These are phyloP conservation scores for Yamadazyma scolyti DNA, from an alignment of 805 yeast genomes.

Conservation along the genomic window DNA sequence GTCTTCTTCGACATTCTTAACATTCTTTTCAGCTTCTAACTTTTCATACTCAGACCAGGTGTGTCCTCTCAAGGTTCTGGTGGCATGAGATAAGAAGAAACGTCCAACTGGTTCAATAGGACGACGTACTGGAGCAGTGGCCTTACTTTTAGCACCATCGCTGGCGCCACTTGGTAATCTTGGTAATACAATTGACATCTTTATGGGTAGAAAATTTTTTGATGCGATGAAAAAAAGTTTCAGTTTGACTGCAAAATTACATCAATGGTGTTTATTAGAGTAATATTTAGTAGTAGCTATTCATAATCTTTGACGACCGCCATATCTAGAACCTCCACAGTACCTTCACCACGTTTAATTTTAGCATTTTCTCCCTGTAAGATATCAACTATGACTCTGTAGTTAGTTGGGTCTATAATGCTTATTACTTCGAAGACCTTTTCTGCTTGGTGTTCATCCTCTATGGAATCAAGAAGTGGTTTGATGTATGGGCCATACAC, in stretches of 20 bases:
- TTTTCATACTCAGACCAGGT: conserved; percentile 98
- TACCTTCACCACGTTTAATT: conserved; percentile 53
- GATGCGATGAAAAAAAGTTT: conserved; percentile 1
- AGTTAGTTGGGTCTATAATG: conserved; percentile 81
- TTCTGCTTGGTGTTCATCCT: conserved; percentile 49
- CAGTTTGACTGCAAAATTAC: not conserved
- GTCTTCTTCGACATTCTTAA: conserved; percentile 61
- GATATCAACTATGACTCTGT: conserved; percentile 63
- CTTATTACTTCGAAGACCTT: conserved; percentile 45
- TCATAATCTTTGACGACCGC: conserved; percentile 72
- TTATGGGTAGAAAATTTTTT: conserved; percentile 1
- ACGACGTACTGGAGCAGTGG: conserved; percentile 64
- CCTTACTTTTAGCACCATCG: conserved; percentile 39
- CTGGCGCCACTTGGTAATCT: conserved; percentile 45
- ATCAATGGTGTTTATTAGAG: too few relatives aligned
- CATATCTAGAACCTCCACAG: conserved; percentile 82
- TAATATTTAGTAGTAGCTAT: too few relatives aligned
- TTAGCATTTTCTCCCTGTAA: conserved; percentile 46
- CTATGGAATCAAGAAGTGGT: conserved; percentile 33
- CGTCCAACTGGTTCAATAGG: conserved; percentile 97
- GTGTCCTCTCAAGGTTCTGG: conserved; percentile 93
- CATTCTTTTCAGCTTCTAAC: conserved; percentile 87
- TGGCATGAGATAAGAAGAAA: conserved; percentile 91
- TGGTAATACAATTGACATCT: conserved; percentile 47
- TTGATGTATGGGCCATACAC: conserved; percentile 28